Evolutionary conservation across 2,329 filamentous ascomycete genomes (phyloP).

Genomic region (Phyllosticta ampelicida): DNA sequence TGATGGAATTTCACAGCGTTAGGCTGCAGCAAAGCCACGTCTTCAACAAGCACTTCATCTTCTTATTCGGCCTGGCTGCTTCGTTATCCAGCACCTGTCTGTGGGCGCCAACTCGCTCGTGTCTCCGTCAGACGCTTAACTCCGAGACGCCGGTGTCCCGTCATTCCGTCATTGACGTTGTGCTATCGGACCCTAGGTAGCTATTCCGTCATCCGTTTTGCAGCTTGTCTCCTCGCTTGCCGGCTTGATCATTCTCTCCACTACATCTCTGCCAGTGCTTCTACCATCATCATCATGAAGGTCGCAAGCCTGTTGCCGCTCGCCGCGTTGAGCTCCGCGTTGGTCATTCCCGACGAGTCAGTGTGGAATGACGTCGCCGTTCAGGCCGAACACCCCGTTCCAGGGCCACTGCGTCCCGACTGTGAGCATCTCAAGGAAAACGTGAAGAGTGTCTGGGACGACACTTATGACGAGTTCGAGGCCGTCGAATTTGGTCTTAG

Average conservation of each 20-base stretch:
- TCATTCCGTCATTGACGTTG: conserved; percentile 22
- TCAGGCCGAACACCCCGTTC: conserved; percentile 23
- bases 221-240: background rate
- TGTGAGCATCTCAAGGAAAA: conserved; percentile 20
- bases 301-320: conserved; percentile 38
- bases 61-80: background rate
- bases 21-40: background rate
- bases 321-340: conserved; percentile 39
- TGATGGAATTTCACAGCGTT: background rate
- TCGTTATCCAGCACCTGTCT: background rate
- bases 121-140: background rate
- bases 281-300: conserved; percentile 36
- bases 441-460: conserved; percentile 21
- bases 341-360: conserved; percentile 43
- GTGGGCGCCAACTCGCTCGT: background rate
- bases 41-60: background rate
- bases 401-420: conserved; percentile 17
- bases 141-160: conserved; percentile 9
- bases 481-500: conserved; percentile 6
- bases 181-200: conserved; percentile 2
- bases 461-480: conserved; percentile 16
- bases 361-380: conserved; percentile 21
- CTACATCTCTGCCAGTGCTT: background rate
- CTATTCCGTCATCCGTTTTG: conserved; percentile 5
- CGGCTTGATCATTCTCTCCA: background rate